Evolutionary conservation across 2,329 filamentous ascomycete species (phyloP), one percentile per base, ranked within the genome.

Genomic region (Thielaviopsis musarum): DNA sequence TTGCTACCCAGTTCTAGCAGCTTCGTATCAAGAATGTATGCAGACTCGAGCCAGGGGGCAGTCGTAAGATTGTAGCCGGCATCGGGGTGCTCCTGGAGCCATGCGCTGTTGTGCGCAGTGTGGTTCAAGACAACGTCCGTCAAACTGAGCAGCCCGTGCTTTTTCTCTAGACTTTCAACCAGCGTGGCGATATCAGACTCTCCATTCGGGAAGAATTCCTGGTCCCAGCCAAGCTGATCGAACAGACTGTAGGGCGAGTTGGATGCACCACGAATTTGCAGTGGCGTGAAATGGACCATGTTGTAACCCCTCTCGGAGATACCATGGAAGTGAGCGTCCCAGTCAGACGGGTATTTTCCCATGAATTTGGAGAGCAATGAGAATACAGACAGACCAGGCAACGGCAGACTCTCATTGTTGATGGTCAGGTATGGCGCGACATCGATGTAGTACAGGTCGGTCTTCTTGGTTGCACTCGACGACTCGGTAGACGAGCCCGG

Each of bases 121-220:
- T 98, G 93, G 68, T 98, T 98, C 76, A 93, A 90, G 52, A 98
- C 94, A 63, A 98, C 91, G 69, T 98, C 93, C 0, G 91, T 96
- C 73, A 98, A 73, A 63, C 88, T 89, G 60, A 98, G 77, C 58
- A 98, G 75, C 2, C 87, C 87, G 70, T 94, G 84, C 57, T 95
- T 84, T 57, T 84, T 78, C 71, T 96, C 88, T 78, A 98, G 85
- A 68, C 81, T 90, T 52, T 81, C 72, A 19, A 95, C 82, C 76
- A 98, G 77, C 54, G 81, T 77, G 61, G 83, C 76, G 59, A 97
- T 78, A 69, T 97, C 91, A 61, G 82, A 73, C 71, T 96, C 89
- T 56, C 93, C 94, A 55, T 82, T 81, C 1, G 90, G 89, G 67
- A 98, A 98, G 67, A 84, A 81, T 9, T 74, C 74, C 5, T 84